Evolutionary conservation across 2,329 filamentous ascomycete genomes (phyloP).

Genomic region (Byssochlamys sp.): DNA sequence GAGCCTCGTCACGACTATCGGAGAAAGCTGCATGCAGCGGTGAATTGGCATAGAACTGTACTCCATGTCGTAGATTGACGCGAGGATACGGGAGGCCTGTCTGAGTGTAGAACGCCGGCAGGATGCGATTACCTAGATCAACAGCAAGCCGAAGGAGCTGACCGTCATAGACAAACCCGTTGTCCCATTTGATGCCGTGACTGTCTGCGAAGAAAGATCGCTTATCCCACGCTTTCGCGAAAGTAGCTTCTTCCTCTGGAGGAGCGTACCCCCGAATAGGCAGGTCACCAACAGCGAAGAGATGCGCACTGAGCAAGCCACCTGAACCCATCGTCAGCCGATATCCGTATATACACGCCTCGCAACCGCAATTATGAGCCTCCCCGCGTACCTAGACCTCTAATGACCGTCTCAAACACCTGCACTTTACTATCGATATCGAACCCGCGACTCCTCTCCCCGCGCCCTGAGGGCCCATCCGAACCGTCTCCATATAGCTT

Average conservation of each 20-base stretch:
- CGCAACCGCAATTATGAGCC: not conserved
- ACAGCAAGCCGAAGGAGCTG: constrained; percentile 82
- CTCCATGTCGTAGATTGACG: constrained; percentile 81
- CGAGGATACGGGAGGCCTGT: constrained; percentile 91
- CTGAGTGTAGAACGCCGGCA: constrained; percentile 83
- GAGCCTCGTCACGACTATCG: constrained; percentile 41
- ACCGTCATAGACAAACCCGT: constrained; percentile 73
- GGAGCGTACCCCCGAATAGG: constrained; percentile 73
- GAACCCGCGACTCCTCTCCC: constrained; percentile 68
- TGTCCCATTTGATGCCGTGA: constrained; percentile 57
- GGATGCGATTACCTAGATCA: constrained; percentile 70
- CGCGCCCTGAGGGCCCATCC: constrained; percentile 56
- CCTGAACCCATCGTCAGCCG: constrained; percentile 36
- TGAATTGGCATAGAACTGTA: constrained; percentile 85
- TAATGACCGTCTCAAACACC: constrained; percentile 94
- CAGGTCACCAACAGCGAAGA: constrained; percentile 83
- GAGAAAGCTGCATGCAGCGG: constrained; percentile 53
- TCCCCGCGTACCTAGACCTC: constrained; percentile 48
- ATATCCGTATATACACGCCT: not conserved
- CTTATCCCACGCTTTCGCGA: constrained; percentile 35
- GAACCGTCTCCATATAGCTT: constrained; percentile 79
- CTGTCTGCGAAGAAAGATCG: constrained; percentile 10
- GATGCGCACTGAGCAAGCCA: constrained; percentile 79
- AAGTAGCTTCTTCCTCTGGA: constrained; percentile 23
- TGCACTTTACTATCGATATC: constrained; percentile 97